These are phyloP conservation scores for Russula sp. DNA, from an alignment of 768 basidiomycete genomes.

Conservation along the genomic window DNA sequence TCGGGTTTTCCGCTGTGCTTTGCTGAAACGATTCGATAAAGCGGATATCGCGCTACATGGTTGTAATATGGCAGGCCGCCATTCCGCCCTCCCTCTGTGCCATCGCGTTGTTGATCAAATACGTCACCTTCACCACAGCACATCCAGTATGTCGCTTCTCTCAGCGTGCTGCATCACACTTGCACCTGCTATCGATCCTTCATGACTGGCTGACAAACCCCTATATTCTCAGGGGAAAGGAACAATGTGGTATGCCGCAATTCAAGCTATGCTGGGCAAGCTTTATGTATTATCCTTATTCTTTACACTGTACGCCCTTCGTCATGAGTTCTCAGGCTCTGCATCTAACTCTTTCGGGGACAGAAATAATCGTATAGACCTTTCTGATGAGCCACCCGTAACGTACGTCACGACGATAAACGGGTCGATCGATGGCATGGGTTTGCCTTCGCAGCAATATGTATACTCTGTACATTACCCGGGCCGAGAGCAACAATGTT, in stretches of 20 bases:
- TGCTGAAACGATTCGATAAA: neutral
- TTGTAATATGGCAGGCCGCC: slow-evolving; percentile 9
- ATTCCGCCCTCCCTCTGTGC: slow-evolving; percentile 11
- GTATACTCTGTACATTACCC: neutral
- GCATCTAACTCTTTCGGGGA: neutral
- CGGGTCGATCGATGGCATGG: neutral
- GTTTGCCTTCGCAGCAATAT: neutral
- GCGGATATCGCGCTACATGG: slow-evolving; percentile 8
- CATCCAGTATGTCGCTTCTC: slow-evolving; percentile 11
- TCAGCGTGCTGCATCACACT: too few species aligned
- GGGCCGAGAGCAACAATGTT: neutral
- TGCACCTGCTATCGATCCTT: neutral
- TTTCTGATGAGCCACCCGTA: neutral
- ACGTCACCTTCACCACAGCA: neutral
- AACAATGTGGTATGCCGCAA: slow-evolving; percentile 1
- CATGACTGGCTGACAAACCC: neutral
- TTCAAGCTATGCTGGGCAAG: slow-evolving; percentile 18
- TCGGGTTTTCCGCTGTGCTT: neutral
- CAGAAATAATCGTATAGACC: slow-evolving; percentile 16
- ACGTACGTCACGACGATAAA: neutral
- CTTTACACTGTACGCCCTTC: slow-evolving; percentile 6
- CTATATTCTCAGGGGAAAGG: neutral
- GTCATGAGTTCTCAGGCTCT: neutral
- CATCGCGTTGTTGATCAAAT: slow-evolving; percentile 6
- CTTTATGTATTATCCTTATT: slow-evolving; percentile 9